Evolutionary conservation across 495 filamentous ascomycete species (phyloP).

Genomic region (Penicillium desertorum): DNA sequence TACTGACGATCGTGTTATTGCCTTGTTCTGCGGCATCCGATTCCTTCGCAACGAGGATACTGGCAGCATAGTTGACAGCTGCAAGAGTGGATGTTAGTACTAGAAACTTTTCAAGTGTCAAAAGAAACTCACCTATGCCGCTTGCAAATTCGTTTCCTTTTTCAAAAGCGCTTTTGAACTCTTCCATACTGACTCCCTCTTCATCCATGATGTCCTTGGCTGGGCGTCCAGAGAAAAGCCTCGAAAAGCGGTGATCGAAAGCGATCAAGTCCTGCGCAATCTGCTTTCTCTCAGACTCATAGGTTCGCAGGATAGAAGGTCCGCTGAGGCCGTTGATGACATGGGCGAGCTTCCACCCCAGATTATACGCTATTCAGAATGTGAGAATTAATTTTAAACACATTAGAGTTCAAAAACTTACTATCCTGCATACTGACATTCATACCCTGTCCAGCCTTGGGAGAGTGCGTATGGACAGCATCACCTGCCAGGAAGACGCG

Average conservation of each 20-base stretch:
- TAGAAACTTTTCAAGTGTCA: background rate
- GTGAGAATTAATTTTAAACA: background rate
- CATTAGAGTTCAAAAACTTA: slow-evolving; percentile 7
- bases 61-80: slow-evolving; percentile 40
- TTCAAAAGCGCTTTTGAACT: slow-evolving; percentile 47
- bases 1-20: slow-evolving; percentile 37
- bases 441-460: slow-evolving; percentile 77
- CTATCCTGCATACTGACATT: slow-evolving; percentile 65
- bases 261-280: slow-evolving; percentile 66
- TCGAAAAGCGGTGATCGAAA: slow-evolving; percentile 61
- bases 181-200: slow-evolving; percentile 46
- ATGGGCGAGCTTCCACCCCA: slow-evolving; percentile 71
- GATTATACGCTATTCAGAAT: slow-evolving; percentile 56
- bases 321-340: slow-evolving; percentile 55
- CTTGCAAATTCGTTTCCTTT: slow-evolving; percentile 42
- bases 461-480: slow-evolving; percentile 59
- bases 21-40: slow-evolving; percentile 17
- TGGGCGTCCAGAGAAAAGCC: slow-evolving; percentile 42
- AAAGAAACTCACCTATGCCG: slow-evolving; percentile 29
- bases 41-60: slow-evolving; percentile 34
- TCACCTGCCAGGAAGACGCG: slow-evolving; percentile 66
- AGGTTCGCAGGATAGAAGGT: slow-evolving; percentile 58
- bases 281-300: slow-evolving; percentile 59
- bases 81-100: background rate
- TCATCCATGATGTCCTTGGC: slow-evolving; percentile 40